Base-by-base conservation (phyloP, 2,329 filamentous ascomycete genomes). In the Paecilomyces dactylethromorphus region DNA sequence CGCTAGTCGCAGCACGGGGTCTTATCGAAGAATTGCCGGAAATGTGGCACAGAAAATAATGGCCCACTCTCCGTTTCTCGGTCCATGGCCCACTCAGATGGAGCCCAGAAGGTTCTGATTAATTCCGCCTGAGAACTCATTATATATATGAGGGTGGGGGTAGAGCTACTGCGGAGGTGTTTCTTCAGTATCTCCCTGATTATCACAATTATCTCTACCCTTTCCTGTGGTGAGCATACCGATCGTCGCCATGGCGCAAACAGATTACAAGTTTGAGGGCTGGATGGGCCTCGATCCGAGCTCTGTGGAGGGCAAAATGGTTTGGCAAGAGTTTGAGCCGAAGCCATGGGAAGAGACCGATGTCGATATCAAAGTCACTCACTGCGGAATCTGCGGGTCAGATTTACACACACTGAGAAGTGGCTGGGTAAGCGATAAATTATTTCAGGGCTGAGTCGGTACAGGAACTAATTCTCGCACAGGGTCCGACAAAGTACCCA, bases 181-280 rank as follows among this genome's bases (percentile, higher is more conserved):
- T 21, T 8, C 18, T 45, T n/a, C 15, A 45, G 3, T 8, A 45
- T 8, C 39, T 21, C n/a, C 39, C 39, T 45, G n/a, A 18, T 6
- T 10, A n/a, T n/a, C 15, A 21, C 18, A n/a, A 8, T 10, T 10
- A 45, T 45, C 39, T 10, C 18, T 18, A n/a, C 15, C 10, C 15
- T 18, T 45, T 21, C 39, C 39, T 8, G 13, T 8, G 18, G 18
- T 45, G 18, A 2, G 21, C 39, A n/a, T 45, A 18, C 39, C n/a
- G 32, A 18, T 18, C 18, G 32, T 31, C 39, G 18, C 10, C 29
- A 57, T 57, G 56, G 49, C 31, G 54, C 63, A 67, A 21, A 67
- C 72, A 58, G 72, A 79, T 62, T 80, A 81, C 70, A 79, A 78
- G 58, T 85, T 85, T 67, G 76, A 82, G 68, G 83, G 83, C 66